Evolutionary conservation across 2,329 filamentous ascomycete genomes (phyloP), one percentile per base, ranked within the genome.

Genomic region (Fusarium penzigii): DNA sequence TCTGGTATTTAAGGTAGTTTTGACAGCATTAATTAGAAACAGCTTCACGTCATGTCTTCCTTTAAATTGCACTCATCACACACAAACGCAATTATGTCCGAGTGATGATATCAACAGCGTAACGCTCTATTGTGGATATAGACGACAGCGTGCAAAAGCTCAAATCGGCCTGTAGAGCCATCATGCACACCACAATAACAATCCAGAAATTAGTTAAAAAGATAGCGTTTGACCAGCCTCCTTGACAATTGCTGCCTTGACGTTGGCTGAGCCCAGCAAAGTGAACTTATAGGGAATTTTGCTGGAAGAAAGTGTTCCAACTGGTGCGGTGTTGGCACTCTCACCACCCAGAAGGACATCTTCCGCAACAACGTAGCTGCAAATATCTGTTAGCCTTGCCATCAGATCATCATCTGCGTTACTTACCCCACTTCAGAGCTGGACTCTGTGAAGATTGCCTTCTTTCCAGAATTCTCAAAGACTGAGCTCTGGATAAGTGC

Each of bases 381-480:
- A 36, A 11, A 36, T 25, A 5, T 6, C 9, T 12, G 32, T 36
- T 14, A 36, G 32, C 10, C 10, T 36, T 25, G 20, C 5, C 10
- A 36, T 36, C 5, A 11, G 10, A 11, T 11, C 5, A 36, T 9
- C 10, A 36, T 11, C 32, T 36, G 13, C 3, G 32, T 11, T 14
- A 36, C 32, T 12, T 36, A 36, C 32, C 58, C 58, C 0, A 51
- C 43, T 2, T 61, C 43, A 0, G 29, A 16, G 36, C 60, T 63
- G 2, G 57, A 63, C 38, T 63, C 59, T 1, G 52, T 63, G 13
- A 57, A 63, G n/a, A 63, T 63, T 1, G 61, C 61, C 29, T 64
- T 64, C 41, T 64, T 64, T 8, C 61, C 61, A 1, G 62, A 57
- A 7, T 64, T 63, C 10, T 52, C 43, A 12, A 64, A 64, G 0